Conservation (phyloP, 2,329 filamentous ascomycete species). For the Beauveria bassiana region DNA sequence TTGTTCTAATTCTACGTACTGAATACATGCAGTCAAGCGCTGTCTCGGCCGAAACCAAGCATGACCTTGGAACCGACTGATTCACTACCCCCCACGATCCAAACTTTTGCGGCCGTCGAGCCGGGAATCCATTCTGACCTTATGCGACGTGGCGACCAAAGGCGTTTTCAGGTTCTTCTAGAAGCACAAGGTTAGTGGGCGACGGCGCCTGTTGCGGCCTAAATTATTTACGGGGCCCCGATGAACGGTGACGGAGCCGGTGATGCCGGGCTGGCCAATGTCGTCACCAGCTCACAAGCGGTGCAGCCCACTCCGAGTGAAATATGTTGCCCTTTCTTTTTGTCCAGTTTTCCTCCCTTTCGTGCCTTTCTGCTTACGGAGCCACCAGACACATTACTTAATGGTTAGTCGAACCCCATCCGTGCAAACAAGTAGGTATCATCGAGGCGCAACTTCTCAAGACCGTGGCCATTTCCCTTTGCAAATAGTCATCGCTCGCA, state of each 20-base stretch:
- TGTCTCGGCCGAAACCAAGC: too few species aligned
- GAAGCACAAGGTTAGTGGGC: background rate
- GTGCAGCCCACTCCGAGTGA: background rate
- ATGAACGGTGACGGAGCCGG: slow-evolving; percentile 1
- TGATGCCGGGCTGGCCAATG: slow-evolving; percentile 3
- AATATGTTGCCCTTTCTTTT: background rate
- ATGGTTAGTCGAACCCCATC: background rate
- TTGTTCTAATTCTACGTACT: too few species aligned
- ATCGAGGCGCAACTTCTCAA: background rate
- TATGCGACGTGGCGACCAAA: too few species aligned
- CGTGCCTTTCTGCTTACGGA: background rate
- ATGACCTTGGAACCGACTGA: too few species aligned
- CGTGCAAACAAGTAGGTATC: background rate
- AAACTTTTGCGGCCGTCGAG: background rate
- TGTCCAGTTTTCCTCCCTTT: background rate
- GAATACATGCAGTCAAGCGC: too few species aligned
- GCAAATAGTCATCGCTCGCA: background rate
- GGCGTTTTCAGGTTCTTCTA: background rate
- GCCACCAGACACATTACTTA: background rate
- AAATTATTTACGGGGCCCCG: slow-evolving; percentile 6
- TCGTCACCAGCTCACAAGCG: slow-evolving; percentile 1
- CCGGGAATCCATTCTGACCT: too few species aligned
- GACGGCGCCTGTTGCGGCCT: background rate
- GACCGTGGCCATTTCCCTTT: background rate
- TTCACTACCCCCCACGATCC: too few species aligned